Percentiles rank a stretch among this genome's conserved stretches.
phyloP scores from a whole-genome alignment of 805 yeast species.

The Yarrowia sp. region DNA sequence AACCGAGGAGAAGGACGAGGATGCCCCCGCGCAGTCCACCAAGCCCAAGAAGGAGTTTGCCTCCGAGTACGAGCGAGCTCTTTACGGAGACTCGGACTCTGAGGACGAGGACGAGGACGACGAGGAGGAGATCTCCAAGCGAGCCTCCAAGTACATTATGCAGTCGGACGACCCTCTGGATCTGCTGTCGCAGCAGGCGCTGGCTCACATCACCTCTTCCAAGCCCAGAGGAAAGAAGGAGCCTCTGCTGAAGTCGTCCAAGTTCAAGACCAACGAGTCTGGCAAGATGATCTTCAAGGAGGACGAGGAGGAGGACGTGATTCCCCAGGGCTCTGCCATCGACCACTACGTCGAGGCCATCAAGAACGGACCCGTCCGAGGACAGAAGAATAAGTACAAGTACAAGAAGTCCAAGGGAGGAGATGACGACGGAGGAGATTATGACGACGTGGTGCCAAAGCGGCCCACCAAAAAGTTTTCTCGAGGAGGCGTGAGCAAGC shows the following conservation, averaged over 20 bases:
- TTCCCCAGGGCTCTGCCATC: slow-evolving; percentile 50
- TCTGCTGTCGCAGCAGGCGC: slow-evolving; percentile 77
- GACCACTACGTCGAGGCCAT: slow-evolving; percentile 95
- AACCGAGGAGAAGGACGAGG: slow-evolving; percentile 43
- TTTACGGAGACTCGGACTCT: slow-evolving; percentile 70
- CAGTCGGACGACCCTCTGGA: slow-evolving; percentile 82
- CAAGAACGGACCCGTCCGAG: slow-evolving; percentile 87
- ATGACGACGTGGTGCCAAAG: slow-evolving; percentile 32
- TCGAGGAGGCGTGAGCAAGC: slow-evolving; percentile 15
- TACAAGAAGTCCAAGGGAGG: slow-evolving; percentile 65
- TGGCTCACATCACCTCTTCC: slow-evolving; percentile 85
- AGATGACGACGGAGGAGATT: slow-evolving; percentile 54
- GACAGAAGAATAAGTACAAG: slow-evolving; percentile 87
- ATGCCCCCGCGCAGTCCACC: slow-evolving; percentile 37
- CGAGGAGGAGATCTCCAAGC: slow-evolving; percentile 36
- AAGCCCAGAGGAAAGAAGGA: slow-evolving; percentile 59
- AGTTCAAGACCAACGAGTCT: slow-evolving; percentile 49
- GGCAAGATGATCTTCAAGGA: slow-evolving; percentile 72
- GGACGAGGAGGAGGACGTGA: slow-evolving; percentile 33
- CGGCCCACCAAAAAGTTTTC: slow-evolving; percentile 19
- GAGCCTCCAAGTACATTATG: slow-evolving; percentile 54
- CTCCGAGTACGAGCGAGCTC: slow-evolving; percentile 90
- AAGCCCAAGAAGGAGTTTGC: slow-evolving; percentile 47
- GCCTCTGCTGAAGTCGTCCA: slow-evolving; percentile 33
- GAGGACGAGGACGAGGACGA: slow-evolving; percentile 56